phyloP scores from a whole-genome alignment of 805 yeast species.

The Jamesozyma lodderae region DNA sequence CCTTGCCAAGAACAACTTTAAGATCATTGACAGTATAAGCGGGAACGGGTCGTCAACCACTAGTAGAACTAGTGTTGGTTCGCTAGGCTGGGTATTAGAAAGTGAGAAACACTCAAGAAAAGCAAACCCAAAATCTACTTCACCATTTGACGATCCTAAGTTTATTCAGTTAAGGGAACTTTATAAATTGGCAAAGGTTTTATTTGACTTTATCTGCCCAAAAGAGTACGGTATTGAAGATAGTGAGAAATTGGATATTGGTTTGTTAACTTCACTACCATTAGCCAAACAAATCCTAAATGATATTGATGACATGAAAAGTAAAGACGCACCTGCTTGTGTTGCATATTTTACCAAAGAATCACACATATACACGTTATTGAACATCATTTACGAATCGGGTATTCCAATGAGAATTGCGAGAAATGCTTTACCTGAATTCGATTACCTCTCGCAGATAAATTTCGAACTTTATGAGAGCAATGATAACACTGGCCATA shows the following conservation, averaged over 20 bases:
- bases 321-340: conserved; percentile 71
- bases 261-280: conserved; percentile 87
- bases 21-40: conserved; percentile 36
- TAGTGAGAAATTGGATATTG: conserved; percentile 91
- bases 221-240: conserved; percentile 97
- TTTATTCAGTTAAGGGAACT: conserved; percentile 78
- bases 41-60: conserved; percentile 5
- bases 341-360: conserved; percentile 93
- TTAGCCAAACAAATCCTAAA: conserved; percentile 76
- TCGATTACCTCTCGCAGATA: conserved; percentile 91
- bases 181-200: conserved; percentile 80
- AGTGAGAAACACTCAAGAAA: conserved; percentile 26
- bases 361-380: conserved; percentile 86
- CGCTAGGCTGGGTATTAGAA: conserved; percentile 65
- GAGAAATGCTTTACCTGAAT: conserved; percentile 90
- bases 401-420: conserved; percentile 93
- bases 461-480: conserved; percentile 87
- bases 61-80: conserved; percentile 41
- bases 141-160: conserved; percentile 69
- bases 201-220: conserved; percentile 96
- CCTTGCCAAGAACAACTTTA: conserved; percentile 67
- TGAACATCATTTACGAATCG: conserved; percentile 85
- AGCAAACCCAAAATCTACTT: conserved; percentile 21
- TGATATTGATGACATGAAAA: conserved; percentile 74
- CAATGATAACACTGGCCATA: conserved; percentile 58